phyloP scores from a whole-genome alignment of 225 moss, liverwort and hornwort genomes.

The Physcomitrium patens region DNA sequence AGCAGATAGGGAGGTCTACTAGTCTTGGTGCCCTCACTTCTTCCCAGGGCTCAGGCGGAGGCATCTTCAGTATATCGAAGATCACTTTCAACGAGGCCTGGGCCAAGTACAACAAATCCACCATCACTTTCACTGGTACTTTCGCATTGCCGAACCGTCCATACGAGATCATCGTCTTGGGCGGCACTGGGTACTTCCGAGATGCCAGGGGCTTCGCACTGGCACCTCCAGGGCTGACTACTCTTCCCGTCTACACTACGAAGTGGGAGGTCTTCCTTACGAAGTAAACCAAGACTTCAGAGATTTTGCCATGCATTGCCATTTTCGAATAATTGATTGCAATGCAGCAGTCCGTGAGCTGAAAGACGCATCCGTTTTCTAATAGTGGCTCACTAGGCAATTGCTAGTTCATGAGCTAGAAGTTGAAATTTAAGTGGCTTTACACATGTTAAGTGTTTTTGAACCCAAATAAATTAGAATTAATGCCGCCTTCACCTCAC shows the following conservation, averaged over 20 bases:
- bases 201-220: not conserved
- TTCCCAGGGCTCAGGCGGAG: not conserved
- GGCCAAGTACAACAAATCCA: not conserved
- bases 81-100: slow-evolving; percentile 5
- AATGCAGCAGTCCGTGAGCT: too few species aligned
- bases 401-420: too few species aligned
- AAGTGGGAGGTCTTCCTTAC: not conserved
- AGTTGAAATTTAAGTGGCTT: too few species aligned
- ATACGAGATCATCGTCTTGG: slow-evolving; percentile 8
- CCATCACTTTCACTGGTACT: not conserved
- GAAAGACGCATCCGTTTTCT: too few species aligned
- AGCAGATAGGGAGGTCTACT: not conserved
- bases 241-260: not conserved
- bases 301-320: too few species aligned
- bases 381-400: too few species aligned
- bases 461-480: too few species aligned
- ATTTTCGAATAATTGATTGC: too few species aligned
- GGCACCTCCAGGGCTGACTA: not conserved
- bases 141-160: not conserved
- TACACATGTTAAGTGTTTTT: too few species aligned
- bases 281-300: too few species aligned
- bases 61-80: not conserved
- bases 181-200: slow-evolving; percentile 17
- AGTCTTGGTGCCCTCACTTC: not conserved
- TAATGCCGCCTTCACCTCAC: too few species aligned